These are phyloP conservation scores for Jimgerdemannia lactiflua DNA, from an alignment of 192 early-diverging fungal species.

Conservation along the genomic window DNA sequence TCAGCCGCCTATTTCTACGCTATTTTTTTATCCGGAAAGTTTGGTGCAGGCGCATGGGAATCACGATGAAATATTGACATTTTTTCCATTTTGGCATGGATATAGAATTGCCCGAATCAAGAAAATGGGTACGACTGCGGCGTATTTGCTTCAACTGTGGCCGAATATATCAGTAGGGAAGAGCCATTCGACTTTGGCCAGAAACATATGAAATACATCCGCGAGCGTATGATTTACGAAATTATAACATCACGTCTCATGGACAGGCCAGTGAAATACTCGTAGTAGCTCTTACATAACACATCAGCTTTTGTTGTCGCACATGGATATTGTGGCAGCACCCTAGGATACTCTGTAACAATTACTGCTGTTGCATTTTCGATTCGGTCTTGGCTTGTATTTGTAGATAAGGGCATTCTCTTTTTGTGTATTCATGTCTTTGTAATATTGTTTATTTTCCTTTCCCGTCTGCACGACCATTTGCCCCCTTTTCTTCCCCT, in stretches of 20 bases:
- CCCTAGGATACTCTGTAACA: not conserved
- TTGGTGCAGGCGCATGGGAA: not conserved
- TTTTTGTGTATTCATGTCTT: not conserved
- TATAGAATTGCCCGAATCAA: slow-evolving; percentile 78
- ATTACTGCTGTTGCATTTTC: too few relatives aligned
- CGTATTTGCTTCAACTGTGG: slow-evolving; percentile 88
- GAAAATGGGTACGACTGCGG: slow-evolving; percentile 93
- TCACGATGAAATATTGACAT: not conserved
- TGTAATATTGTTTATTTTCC: not conserved
- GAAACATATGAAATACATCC: slow-evolving; percentile 64
- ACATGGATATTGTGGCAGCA: not conserved
- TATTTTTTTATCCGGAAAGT: too few relatives aligned
- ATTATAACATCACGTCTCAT: slow-evolving; percentile 41
- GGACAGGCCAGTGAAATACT: slow-evolving; percentile 7
- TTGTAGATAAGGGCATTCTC: not conserved
- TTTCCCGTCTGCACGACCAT: too few relatives aligned
- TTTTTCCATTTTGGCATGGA: not conserved
- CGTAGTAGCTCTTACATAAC: too few relatives aligned
- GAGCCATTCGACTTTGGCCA: slow-evolving; percentile 70
- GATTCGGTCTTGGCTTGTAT: not conserved
- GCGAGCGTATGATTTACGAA: slow-evolving; percentile 73
- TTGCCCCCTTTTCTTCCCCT: not conserved
- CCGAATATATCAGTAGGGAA: slow-evolving; percentile 67
- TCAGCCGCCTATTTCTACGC: not conserved
- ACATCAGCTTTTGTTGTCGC: not conserved